Evolutionary conservation across 805 yeast species (phyloP).

Genomic region (Starmerella floris): DNA sequence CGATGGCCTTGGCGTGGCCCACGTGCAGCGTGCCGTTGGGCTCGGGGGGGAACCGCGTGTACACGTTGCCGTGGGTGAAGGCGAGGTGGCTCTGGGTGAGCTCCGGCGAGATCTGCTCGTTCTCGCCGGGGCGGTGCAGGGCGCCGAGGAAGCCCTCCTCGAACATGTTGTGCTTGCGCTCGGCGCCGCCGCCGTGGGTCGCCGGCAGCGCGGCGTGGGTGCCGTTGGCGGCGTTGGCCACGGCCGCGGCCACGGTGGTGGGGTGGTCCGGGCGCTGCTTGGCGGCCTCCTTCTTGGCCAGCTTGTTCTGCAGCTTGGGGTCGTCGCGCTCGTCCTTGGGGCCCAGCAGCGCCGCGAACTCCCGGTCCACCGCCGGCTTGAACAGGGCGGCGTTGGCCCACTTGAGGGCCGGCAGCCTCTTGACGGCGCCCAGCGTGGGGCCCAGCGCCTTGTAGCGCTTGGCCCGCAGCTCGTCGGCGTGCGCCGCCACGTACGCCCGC

Average conservation of each 20-base stretch:
- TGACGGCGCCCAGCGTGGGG: conserved; percentile 59
- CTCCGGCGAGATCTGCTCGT: conserved; percentile 81
- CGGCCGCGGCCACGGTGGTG: not conserved
- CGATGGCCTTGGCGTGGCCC: conserved; percentile 95
- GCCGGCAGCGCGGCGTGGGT: conserved; percentile 24
- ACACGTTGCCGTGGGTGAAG: conserved; percentile 68
- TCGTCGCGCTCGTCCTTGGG: conserved; percentile 92
- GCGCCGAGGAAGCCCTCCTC: conserved; percentile 92
- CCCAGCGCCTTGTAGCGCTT: conserved; percentile 75
- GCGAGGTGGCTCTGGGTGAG: conserved; percentile 67
- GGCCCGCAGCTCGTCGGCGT: conserved; percentile 46
- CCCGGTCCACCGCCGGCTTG: conserved; percentile 75
- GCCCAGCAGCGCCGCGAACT: conserved; percentile 60
- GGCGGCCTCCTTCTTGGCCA: conserved; percentile 17
- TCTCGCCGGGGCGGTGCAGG: conserved; percentile 88
- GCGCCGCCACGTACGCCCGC: conserved; percentile 42
- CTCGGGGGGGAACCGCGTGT: conserved; percentile 96
- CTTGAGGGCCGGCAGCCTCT: conserved; percentile 58
- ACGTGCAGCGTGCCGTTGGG: conserved; percentile 96
- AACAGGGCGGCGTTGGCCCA: conserved; percentile 86
- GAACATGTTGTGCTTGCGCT: conserved; percentile 43
- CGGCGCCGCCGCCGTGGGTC: conserved; percentile 7
- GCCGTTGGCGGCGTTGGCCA: conserved; percentile 29
- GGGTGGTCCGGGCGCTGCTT: not conserved
- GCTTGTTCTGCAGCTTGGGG: conserved; percentile 29